These are phyloP conservation scores for Boeremia exigua DNA, from an alignment of 2,329 filamentous ascomycete genomes.

Conservation along the genomic window DNA sequence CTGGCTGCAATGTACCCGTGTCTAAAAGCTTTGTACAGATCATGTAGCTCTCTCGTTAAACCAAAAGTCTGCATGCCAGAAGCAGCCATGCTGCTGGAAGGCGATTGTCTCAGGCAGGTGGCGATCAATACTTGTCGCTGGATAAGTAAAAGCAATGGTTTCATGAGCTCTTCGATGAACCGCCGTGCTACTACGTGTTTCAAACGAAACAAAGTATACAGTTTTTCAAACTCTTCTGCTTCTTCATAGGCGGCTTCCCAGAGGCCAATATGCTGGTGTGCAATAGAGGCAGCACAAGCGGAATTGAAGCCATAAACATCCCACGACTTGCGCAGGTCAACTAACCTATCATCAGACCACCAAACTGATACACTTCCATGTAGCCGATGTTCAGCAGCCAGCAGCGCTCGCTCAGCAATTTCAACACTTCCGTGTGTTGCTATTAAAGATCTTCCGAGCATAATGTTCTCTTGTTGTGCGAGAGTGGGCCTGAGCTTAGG, in stretches of 20 bases:
- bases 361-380: too few relatives aligned
- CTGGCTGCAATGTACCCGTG: too few relatives aligned
- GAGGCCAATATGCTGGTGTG: background rate
- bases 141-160: background rate
- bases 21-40: too few relatives aligned
- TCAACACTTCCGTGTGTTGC: background rate
- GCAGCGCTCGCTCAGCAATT: background rate
- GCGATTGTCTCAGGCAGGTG: too few relatives aligned
- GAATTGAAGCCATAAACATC: too few relatives aligned
- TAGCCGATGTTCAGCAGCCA: background rate
- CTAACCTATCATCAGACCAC: too few relatives aligned
- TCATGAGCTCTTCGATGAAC: background rate
- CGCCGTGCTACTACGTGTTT: too few relatives aligned
- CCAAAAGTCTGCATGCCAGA: too few relatives aligned
- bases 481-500: background rate
- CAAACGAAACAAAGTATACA: background rate
- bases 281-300: background rate
- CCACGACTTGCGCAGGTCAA: too few relatives aligned
- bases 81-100: too few relatives aligned
- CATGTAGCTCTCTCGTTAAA: too few relatives aligned
- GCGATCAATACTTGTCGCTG: background rate
- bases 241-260: background rate
- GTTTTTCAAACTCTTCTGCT: too few relatives aligned
- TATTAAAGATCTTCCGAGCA: background rate
- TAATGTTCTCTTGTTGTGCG: background rate